Conservation (phyloP, 352 stramenopile genomes). For the Saprolegnia parasitica region DNA sequence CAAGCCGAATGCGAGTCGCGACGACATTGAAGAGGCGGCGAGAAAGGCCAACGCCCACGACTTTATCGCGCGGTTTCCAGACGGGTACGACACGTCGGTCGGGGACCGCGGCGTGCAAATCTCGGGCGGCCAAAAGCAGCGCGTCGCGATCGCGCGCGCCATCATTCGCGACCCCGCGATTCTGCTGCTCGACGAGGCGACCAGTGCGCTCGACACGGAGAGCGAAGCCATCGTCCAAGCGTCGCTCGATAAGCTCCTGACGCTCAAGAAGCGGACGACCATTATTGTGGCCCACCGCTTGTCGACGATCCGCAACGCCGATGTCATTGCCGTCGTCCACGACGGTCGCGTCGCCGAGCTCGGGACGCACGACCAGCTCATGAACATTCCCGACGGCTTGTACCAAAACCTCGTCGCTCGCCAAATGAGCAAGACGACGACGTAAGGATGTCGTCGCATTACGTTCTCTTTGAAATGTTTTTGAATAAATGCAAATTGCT, state of each 20-base stretch:
- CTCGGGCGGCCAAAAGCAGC: constrained; percentile 90
- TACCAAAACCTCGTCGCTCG: constrained; percentile 27
- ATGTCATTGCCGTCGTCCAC: constrained; percentile 27
- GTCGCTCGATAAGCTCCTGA: constrained; percentile 19
- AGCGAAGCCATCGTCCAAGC: constrained; percentile 36
- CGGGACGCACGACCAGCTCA: constrained; percentile 28
- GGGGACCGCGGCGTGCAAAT: constrained; percentile 64
- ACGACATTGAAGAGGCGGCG: constrained; percentile 54
- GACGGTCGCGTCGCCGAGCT: constrained; percentile 26
- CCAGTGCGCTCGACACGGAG: constrained; percentile 49
- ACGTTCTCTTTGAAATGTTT: too few species aligned
- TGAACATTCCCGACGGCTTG: constrained; percentile 8
- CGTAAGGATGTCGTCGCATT: too few species aligned
- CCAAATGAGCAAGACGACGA: neutral
- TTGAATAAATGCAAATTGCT: too few species aligned
- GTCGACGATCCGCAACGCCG: constrained; percentile 24
- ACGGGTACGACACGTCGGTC: constrained; percentile 81
- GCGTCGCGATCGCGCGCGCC: constrained; percentile 83
- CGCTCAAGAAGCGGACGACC: constrained; percentile 30
- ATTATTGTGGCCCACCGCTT: constrained; percentile 29
- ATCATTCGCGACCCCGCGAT: constrained; percentile 69
- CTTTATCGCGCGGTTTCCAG: constrained; percentile 82
- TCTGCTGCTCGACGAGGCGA: constrained; percentile 82
- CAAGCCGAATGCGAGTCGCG: constrained; percentile 42
- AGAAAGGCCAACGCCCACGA: constrained; percentile 75